Evolutionary conservation across 2,329 filamentous ascomycete genomes (phyloP).

Genomic region (Diaporthe ilicicola): DNA sequence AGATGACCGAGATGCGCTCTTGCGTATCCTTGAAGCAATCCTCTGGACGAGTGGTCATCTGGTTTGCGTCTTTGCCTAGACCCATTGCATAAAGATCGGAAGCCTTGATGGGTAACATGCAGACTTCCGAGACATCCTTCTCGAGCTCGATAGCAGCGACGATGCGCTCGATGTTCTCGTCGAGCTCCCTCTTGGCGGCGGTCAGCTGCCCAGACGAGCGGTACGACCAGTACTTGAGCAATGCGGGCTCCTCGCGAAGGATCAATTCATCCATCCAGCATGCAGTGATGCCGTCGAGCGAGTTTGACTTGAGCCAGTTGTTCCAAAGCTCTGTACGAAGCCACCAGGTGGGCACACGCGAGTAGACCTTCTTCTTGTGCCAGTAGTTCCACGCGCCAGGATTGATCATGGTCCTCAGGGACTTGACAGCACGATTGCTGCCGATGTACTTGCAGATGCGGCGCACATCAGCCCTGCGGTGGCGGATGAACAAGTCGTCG

Average conservation of each 20-base stretch:
- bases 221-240: constrained; percentile 54
- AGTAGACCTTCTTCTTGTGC: constrained; percentile 41
- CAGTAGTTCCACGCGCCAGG: constrained; percentile 38
- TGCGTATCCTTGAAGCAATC: constrained; percentile 56
- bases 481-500: constrained; percentile 47
- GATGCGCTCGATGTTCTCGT: constrained; percentile 46
- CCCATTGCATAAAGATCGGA: constrained; percentile 53
- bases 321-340: constrained; percentile 60
- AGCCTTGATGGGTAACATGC: constrained; percentile 48
- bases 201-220: constrained; percentile 52
- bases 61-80: constrained; percentile 50
- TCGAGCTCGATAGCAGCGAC: constrained; percentile 48
- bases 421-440: constrained; percentile 31
- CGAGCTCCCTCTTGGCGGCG: constrained; percentile 53
- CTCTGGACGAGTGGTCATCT: constrained; percentile 48
- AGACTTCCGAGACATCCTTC: constrained; percentile 48
- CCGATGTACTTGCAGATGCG: constrained; percentile 38
- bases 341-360: constrained; percentile 53
- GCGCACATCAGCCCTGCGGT: constrained; percentile 40
- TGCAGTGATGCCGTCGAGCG: constrained; percentile 56
- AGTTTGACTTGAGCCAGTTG: constrained; percentile 54
- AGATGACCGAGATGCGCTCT: constrained; percentile 59
- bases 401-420: constrained; percentile 38
- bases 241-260: constrained; percentile 53
- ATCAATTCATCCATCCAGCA: constrained; percentile 60